Evolutionary conservation across 2,329 filamentous ascomycete species (phyloP).

Genomic region (Nemania abortiva): DNA sequence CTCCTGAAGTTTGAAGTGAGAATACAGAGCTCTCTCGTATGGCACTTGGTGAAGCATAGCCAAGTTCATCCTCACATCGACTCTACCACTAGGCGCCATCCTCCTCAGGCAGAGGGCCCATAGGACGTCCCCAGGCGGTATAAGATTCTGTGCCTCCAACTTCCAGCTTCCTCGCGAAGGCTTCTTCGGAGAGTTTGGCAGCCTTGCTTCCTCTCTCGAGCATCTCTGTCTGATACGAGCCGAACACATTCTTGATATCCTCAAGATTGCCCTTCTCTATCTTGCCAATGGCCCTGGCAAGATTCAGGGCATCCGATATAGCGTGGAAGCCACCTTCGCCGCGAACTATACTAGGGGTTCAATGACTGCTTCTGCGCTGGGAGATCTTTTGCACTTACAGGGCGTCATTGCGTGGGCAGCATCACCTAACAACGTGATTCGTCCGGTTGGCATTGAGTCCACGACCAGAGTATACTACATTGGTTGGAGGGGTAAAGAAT

Average conservation of each 20-base stretch:
- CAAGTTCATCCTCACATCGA: background rate
- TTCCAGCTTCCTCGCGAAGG: constrained; percentile 39
- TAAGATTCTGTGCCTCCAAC: constrained; percentile 25
- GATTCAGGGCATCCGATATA: constrained; percentile 63
- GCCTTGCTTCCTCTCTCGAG: constrained; percentile 46
- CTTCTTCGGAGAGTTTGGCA: constrained; percentile 40
- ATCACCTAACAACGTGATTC: constrained; percentile 44
- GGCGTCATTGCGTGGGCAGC: constrained; percentile 45
- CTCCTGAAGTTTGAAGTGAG: too few species aligned
- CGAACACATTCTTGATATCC: constrained; percentile 41
- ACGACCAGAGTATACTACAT: constrained; percentile 39
- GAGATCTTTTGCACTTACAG: constrained; percentile 32
- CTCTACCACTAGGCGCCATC: background rate
- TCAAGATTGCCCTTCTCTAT: constrained; percentile 38
- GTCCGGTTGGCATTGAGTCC: constrained; percentile 42
- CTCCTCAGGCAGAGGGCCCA: constrained; percentile 41
- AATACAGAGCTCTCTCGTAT: too few species aligned
- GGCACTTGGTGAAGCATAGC: background rate
- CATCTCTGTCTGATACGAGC: constrained; percentile 50
- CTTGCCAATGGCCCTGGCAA: constrained; percentile 44
- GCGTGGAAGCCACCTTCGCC: constrained; percentile 45
- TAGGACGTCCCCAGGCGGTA: constrained; percentile 39
- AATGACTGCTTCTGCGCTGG: background rate
- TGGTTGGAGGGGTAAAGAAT: background rate
- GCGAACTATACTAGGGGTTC: constrained; percentile 34